Conservation (phyloP, 495 filamentous ascomycete genomes). For the Penicillium samsonianum region DNA sequence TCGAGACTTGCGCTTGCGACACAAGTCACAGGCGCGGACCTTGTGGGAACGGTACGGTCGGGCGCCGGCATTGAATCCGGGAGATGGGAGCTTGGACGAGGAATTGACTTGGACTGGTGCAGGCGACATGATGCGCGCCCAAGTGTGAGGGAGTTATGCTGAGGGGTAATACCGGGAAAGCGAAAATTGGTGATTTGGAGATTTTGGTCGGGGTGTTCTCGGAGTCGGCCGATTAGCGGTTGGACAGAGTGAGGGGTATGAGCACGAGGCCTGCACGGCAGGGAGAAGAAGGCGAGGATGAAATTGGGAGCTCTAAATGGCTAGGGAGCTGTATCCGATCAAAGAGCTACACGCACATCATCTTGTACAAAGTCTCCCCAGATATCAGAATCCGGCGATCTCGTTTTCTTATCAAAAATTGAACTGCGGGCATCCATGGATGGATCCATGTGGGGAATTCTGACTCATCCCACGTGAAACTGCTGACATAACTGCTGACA, state of each 20-base stretch:
- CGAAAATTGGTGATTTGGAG: slow-evolving; percentile 21
- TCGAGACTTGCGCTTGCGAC: slow-evolving; percentile 54
- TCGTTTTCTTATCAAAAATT: slow-evolving; percentile 13
- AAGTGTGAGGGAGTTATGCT: slow-evolving; percentile 11
- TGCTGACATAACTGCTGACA: not conserved
- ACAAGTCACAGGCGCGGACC: slow-evolving; percentile 53
- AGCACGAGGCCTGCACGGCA: slow-evolving; percentile 20
- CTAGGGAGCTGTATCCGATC: not conserved
- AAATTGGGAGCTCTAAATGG: not conserved
- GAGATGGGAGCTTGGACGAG: slow-evolving; percentile 40
- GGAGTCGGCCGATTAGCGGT: slow-evolving; percentile 33
- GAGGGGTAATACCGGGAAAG: slow-evolving; percentile 9
- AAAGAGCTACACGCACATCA: not conserved
- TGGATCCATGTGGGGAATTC: slow-evolving; percentile 6
- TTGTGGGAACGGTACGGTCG: slow-evolving; percentile 55
- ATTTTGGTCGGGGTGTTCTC: slow-evolving; percentile 25
- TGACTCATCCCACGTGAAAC: slow-evolving; percentile 1
- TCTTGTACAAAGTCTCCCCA: not conserved
- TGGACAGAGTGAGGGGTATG: slow-evolving; percentile 29
- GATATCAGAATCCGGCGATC: slow-evolving; percentile 8
- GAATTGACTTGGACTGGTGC: slow-evolving; percentile 36
- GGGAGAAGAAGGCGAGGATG: slow-evolving; percentile 10
- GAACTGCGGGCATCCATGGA: not conserved
- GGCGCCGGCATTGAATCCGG: slow-evolving; percentile 48
- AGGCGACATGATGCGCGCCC: slow-evolving; percentile 42